phyloP scores from a whole-genome alignment of 768 basidiomycete species.

The Brasilioporus rufonigricans region DNA sequence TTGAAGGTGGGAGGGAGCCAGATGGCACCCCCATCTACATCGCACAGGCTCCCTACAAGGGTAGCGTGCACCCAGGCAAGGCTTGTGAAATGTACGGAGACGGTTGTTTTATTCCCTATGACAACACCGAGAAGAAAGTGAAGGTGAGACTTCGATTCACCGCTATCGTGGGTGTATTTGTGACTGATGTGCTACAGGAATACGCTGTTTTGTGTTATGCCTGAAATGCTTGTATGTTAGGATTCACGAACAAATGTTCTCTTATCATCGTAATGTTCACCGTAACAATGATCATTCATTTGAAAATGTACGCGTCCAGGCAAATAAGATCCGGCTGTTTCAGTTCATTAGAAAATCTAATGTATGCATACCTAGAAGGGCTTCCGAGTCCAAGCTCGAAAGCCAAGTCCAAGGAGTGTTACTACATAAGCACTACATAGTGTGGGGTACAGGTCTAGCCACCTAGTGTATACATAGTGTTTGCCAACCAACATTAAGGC shows the following conservation, averaged over 20 bases:
- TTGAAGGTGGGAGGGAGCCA: slow-evolving; percentile 67
- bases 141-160: slow-evolving; percentile 34
- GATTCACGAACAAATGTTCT: not conserved
- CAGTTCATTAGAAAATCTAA: not conserved
- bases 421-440: not conserved
- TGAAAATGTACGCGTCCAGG: no score
- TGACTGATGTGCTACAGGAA: slow-evolving; percentile 26
- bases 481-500: not conserved
- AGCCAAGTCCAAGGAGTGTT: not conserved
- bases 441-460: not conserved
- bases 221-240: slow-evolving; percentile 3
- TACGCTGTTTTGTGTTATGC: slow-evolving; percentile 42
- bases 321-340: not conserved
- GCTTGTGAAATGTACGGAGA: slow-evolving; percentile 46
- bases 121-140: slow-evolving; percentile 48
- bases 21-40: slow-evolving; percentile 62
- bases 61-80: slow-evolving; percentile 63
- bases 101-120: slow-evolving; percentile 60
- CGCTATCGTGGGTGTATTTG: not conserved
- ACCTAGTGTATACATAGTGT: not conserved
- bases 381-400: not conserved
- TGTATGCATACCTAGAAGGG: not conserved
- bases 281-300: slow-evolving; percentile 6
- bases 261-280: not conserved
- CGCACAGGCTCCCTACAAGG: slow-evolving; percentile 53